These are phyloP conservation scores for Phytophthora colocasiae DNA, from an alignment of 352 stramenopile genomes.

Conservation along the genomic window DNA sequence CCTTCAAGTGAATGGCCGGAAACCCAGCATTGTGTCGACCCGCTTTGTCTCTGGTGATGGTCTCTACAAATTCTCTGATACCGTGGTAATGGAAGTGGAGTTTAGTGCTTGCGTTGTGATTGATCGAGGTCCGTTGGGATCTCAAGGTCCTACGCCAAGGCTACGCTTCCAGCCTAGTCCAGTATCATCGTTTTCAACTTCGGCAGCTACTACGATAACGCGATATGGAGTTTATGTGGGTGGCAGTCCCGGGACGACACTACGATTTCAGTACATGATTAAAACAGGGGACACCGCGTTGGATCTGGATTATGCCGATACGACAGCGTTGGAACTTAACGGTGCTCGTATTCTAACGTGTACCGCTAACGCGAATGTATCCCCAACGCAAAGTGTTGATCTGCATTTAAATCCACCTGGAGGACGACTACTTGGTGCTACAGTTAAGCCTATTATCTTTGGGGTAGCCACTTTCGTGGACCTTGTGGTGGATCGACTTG, in stretches of 20 bases:
- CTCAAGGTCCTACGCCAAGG: slow-evolving; percentile 40
- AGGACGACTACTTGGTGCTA: slow-evolving; percentile 51
- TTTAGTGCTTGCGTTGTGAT: slow-evolving; percentile 78
- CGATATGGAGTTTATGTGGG: slow-evolving; percentile 68
- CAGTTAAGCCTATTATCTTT: slow-evolving; percentile 60
- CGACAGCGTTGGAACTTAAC: slow-evolving; percentile 66
- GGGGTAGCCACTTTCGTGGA: slow-evolving; percentile 70
- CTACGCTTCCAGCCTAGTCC: slow-evolving; percentile 66
- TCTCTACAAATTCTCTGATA: slow-evolving; percentile 64
- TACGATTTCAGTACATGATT: slow-evolving; percentile 83
- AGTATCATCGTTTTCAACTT: slow-evolving; percentile 32
- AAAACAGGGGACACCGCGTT: slow-evolving; percentile 71
- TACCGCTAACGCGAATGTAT: slow-evolving; percentile 30
- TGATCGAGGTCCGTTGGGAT: slow-evolving; percentile 32
- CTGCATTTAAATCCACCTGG: slow-evolving; percentile 83
- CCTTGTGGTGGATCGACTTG: slow-evolving; percentile 75
- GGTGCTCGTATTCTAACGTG: slow-evolving; percentile 78
- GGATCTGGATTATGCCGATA: slow-evolving; percentile 73
- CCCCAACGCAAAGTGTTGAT: slow-evolving; percentile 64
- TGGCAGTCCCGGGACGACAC: slow-evolving; percentile 48
- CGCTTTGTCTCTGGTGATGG: slow-evolving; percentile 70
- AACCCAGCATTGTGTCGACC: slow-evolving; percentile 59
- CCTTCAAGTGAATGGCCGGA: slow-evolving; percentile 70
- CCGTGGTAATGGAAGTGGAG: slow-evolving; percentile 63
- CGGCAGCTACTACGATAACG: slow-evolving; percentile 47